These are phyloP conservation scores for Chlorella vulgaris DNA, from an alignment of 139 green algal species.

Conservation along the genomic window DNA sequence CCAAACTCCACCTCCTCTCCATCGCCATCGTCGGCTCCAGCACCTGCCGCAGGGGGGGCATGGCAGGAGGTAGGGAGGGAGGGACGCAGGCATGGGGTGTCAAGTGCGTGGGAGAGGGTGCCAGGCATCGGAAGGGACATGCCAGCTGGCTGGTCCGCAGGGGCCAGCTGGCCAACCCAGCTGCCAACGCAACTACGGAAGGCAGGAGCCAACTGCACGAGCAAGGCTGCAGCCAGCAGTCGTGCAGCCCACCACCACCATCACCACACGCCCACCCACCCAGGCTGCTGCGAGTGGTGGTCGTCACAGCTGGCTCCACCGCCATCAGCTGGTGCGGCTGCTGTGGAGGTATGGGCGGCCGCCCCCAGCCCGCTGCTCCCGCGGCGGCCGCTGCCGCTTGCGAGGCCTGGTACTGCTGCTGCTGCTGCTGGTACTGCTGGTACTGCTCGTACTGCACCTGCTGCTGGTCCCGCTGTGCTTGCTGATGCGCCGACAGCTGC, in stretches of 20 bases:
- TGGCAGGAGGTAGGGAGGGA: not conserved
- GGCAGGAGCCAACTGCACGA: too few species aligned
- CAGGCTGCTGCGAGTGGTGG: constrained; percentile 19
- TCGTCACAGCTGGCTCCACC: constrained; percentile 8
- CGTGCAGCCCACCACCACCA: too few species aligned
- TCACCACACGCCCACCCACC: not conserved
- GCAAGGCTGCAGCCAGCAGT: too few species aligned
- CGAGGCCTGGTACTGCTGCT: not conserved
- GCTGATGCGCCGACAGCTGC: constrained; percentile 25
- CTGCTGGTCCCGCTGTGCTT: not conserved
- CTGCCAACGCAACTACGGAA: too few species aligned
- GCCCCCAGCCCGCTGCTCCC: not conserved
- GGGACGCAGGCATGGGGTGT: too few species aligned
- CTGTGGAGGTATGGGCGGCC: not conserved
- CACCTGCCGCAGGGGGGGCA: not conserved
- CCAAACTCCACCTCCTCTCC: constrained; percentile 43
- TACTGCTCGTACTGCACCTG: not conserved
- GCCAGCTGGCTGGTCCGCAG: too few species aligned
- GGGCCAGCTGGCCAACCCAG: too few species aligned
- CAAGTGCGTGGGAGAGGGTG: too few species aligned
- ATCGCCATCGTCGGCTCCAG: not conserved
- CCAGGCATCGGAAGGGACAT: too few species aligned
- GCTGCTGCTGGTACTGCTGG: not conserved
- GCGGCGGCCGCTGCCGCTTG: too few species aligned
- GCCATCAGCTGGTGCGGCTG: not conserved